These are phyloP conservation scores for Aechmea fasciata DNA, from an alignment of 176 grass and related monocot genomes.

Conservation along the genomic window DNA sequence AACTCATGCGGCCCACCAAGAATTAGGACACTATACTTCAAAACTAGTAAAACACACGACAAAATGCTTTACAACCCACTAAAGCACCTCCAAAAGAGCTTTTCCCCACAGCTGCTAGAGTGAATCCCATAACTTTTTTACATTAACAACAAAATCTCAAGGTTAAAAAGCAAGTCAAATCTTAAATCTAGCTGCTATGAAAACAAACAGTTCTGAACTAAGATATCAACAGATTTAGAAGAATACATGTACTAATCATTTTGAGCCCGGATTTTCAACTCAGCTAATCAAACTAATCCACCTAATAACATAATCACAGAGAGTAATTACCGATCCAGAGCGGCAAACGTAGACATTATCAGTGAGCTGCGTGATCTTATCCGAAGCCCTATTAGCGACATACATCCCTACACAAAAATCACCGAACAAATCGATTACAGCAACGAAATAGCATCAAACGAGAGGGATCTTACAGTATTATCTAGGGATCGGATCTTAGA, in stretches of 20 bases:
- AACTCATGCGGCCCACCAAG: constrained; percentile 30
- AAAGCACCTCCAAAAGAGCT: background rate
- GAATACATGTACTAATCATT: too few relatives aligned
- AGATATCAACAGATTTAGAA: too few relatives aligned
- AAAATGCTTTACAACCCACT: background rate
- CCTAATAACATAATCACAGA: too few relatives aligned
- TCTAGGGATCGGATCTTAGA: background rate
- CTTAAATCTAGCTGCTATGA: background rate
- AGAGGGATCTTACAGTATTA: background rate
- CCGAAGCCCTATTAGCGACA: constrained; percentile 74
- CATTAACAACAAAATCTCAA: too few relatives aligned
- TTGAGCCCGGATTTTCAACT: too few relatives aligned
- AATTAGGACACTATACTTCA: constrained; percentile 30
- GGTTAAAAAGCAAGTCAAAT: too few relatives aligned
- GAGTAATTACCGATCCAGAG: constrained; percentile 79
- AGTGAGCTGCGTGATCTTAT: constrained; percentile 78
- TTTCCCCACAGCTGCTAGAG: background rate
- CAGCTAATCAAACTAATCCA: background rate
- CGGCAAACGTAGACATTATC: constrained; percentile 89
- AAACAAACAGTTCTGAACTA: background rate
- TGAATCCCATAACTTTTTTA: too few relatives aligned
- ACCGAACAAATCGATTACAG: constrained; percentile 1
- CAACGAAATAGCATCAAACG: background rate
- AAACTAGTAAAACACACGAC: background rate
- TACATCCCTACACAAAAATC: constrained; percentile 57